Evolutionary conservation across 2,329 filamentous ascomycete species (phyloP).

Genomic region (Cladorrhinum sp.): DNA sequence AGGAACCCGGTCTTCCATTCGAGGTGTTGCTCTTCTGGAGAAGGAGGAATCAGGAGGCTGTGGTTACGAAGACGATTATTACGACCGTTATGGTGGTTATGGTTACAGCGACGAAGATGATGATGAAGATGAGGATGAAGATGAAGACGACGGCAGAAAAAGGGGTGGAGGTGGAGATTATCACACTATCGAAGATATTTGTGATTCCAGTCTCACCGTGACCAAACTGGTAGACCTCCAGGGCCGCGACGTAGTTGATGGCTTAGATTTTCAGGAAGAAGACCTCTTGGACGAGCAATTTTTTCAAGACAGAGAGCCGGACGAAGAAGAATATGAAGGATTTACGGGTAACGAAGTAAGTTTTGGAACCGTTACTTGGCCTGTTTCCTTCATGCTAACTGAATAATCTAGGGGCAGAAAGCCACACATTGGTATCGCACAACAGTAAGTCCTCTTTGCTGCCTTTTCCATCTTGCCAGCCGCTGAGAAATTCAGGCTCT

Average conservation of each 20-base stretch:
- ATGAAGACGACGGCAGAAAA: conserved; percentile 5
- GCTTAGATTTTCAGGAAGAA: neutral
- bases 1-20: conserved; percentile 25
- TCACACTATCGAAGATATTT: conserved; percentile 22
- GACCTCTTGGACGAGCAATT: neutral
- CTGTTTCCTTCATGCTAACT: too few species aligned
- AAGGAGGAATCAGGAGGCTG: conserved; percentile 27
- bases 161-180: conserved; percentile 1
- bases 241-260: conserved; percentile 24
- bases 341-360: conserved; percentile 29
- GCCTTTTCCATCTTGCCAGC: too few species aligned
- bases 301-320: conserved; percentile 3
- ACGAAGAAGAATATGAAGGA: conserved; percentile 28
- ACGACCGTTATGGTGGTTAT: conserved; percentile 9
- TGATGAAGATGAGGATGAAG: neutral
- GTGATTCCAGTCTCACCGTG: conserved; percentile 15
- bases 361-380: neutral
- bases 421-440: conserved; percentile 10
- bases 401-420: too few species aligned
- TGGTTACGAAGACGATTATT: conserved; percentile 11
- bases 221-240: conserved; percentile 31
- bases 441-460: neutral
- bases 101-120: neutral
- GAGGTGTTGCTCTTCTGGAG: conserved; percentile 35
- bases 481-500: too few species aligned